A percentile compares a stretch with the other conserved stretches of the same genome.
Evolutionary conservation across 106 monocot genomes (phyloP).

Genomic region (Alisma plantagoaquatica): DNA sequence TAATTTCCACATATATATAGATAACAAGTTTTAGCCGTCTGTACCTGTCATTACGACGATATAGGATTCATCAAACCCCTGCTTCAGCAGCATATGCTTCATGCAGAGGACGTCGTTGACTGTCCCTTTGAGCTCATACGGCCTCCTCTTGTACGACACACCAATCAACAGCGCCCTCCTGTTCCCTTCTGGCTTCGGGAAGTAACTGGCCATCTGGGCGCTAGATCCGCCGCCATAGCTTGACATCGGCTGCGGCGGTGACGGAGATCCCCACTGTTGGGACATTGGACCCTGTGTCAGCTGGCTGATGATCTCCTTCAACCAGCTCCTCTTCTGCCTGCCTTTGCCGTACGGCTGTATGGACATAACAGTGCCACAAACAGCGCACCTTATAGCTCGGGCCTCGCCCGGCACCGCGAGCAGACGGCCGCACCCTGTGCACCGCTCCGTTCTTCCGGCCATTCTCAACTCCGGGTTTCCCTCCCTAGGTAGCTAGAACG

Average conservation of each 20-base stretch:
- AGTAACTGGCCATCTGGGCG: too few relatives aligned
- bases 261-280: too few relatives aligned
- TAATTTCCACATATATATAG: too few relatives aligned
- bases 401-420: slow-evolving; percentile 12
- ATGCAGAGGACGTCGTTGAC: slow-evolving; percentile 78
- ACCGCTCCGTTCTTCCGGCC: slow-evolving; percentile 7
- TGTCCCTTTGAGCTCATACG: slow-evolving; percentile 73
- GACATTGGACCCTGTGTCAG: too few relatives aligned
- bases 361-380: slow-evolving; percentile 18
- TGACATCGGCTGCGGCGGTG: too few relatives aligned
- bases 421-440: slow-evolving; percentile 19
- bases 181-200: too few relatives aligned
- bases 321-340: slow-evolving; percentile 21
- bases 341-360: neutral
- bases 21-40: too few relatives aligned
- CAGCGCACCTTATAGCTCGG: slow-evolving; percentile 16
- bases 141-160: slow-evolving; percentile 25
- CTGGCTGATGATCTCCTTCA: slow-evolving; percentile 13
- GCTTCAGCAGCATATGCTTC: slow-evolving; percentile 35
- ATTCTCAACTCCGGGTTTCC: neutral
- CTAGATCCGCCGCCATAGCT: too few relatives aligned
- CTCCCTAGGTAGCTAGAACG: neutral
- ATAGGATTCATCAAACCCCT: slow-evolving; percentile 37
- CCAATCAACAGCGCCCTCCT: slow-evolving; percentile 45
- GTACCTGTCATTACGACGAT: slow-evolving; percentile 69